Evolutionary conservation across 1,139 yeast genomes (phyloP).

Genomic region (Eremothecium gossypii): DNA sequence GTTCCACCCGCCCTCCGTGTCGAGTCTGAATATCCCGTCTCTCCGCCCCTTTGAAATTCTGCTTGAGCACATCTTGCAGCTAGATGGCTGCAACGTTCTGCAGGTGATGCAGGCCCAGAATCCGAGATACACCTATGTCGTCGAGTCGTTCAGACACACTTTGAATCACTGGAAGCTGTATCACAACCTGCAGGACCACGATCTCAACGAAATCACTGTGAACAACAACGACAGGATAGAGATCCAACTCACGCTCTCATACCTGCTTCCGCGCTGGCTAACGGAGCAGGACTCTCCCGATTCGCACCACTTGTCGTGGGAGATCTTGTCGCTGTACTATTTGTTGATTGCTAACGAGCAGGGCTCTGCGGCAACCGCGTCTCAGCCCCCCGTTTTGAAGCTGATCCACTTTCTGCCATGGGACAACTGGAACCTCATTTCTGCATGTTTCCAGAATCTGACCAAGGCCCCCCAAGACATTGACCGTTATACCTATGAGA

Average conservation of each 20-base stretch:
- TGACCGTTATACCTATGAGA: slow-evolving; percentile 18
- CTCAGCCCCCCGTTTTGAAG: slow-evolving; percentile 16
- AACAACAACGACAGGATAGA: slow-evolving; percentile 23
- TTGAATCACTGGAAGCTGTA: slow-evolving; percentile 22
- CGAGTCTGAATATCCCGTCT: slow-evolving; percentile 13
- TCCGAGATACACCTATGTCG: slow-evolving; percentile 13
- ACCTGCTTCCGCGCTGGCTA: slow-evolving; percentile 18
- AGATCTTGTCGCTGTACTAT: slow-evolving; percentile 25
- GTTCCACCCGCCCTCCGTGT: slow-evolving; percentile 21
- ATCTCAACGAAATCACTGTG: slow-evolving; percentile 10
- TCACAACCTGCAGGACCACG: slow-evolving; percentile 22
- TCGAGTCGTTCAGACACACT: slow-evolving; percentile 20
- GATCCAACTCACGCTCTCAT: slow-evolving; percentile 24
- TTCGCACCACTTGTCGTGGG: slow-evolving; percentile 15
- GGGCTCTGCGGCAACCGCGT: slow-evolving; percentile 7
- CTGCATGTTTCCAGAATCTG: slow-evolving; percentile 19
- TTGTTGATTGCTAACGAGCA: slow-evolving; percentile 15
- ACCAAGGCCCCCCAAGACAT: slow-evolving; percentile 9
- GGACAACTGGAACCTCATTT: slow-evolving; percentile 19
- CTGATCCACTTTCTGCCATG: slow-evolving; percentile 24
- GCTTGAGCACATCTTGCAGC: slow-evolving; percentile 13
- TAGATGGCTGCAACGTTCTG: slow-evolving; percentile 24
- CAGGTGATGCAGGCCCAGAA: slow-evolving; percentile 15
- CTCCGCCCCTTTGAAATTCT: slow-evolving; percentile 22
- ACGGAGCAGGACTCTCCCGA: slow-evolving; percentile 10